A percentile compares a stretch with the other conserved stretches of the same genome.
Evolutionary conservation across 441 rosid species (phyloP).

Genomic region (Kokia cookei): DNA sequence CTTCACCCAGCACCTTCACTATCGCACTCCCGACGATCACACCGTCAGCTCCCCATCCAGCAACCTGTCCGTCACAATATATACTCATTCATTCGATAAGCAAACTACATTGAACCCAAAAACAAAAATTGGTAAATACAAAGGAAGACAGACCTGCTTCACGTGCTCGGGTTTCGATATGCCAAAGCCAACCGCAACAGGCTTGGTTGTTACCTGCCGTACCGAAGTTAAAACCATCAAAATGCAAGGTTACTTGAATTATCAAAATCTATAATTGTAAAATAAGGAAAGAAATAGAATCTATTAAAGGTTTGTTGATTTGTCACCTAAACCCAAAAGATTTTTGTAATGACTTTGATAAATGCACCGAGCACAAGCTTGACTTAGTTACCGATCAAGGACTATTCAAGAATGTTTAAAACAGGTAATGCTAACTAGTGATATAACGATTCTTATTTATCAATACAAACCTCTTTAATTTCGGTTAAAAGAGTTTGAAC

Average conservation of each 20-base stretch:
- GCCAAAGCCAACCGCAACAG: slow-evolving; percentile 93
- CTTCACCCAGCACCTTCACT: slow-evolving; percentile 70
- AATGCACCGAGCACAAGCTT: neutral
- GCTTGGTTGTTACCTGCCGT: slow-evolving; percentile 59
- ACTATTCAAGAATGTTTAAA: neutral
- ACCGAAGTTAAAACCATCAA: neutral
- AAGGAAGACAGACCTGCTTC: slow-evolving; percentile 50
- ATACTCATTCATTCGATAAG: neutral
- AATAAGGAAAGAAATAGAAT: too few relatives aligned
- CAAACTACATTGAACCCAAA: neutral
- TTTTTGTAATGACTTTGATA: neutral
- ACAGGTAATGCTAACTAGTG: neutral
- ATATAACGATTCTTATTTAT: neutral
- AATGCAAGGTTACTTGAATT: neutral
- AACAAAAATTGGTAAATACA: neutral
- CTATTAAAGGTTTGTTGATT: neutral
- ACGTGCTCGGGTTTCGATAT: slow-evolving; percentile 91
- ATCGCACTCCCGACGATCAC: slow-evolving; percentile 90
- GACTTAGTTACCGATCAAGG: neutral
- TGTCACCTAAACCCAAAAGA: neutral
- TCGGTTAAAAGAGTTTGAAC: slow-evolving; percentile 65
- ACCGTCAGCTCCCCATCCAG: slow-evolving; percentile 92
- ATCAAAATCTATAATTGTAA: neutral
- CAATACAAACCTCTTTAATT: slow-evolving; percentile 54
- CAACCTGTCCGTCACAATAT: slow-evolving; percentile 35